Percentiles rank a stretch among this genome's conserved stretches.
phyloP scores from a whole-genome alignment of 257 asterid species.

The Cynanchum wilfordii region DNA sequence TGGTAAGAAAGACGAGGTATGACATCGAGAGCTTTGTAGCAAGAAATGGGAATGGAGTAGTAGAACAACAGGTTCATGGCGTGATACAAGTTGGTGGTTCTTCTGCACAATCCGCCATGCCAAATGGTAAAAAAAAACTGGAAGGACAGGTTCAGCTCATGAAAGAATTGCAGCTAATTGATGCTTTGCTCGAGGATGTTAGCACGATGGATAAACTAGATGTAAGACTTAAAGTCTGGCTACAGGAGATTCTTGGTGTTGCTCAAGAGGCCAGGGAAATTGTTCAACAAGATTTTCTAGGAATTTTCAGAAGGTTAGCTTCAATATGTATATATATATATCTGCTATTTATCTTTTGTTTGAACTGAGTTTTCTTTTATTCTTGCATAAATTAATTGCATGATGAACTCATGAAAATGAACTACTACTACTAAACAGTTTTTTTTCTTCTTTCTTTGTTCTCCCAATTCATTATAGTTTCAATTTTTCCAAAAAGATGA shows the following conservation, averaged over 20 bases:
- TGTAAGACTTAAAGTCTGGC: constrained; percentile 5
- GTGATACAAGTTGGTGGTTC: not conserved
- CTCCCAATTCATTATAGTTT: not conserved
- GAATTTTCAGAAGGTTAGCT: not conserved
- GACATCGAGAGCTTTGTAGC: not conserved
- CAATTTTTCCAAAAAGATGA: not conserved
- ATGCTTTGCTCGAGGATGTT: not conserved
- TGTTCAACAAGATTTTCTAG: not conserved
- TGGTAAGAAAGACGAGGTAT: constrained; percentile 1
- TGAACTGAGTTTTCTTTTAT: not conserved
- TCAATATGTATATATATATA: not conserved
- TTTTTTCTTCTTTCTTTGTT: not conserved
- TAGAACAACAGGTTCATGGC: not conserved
- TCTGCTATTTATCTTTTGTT: too few species aligned
- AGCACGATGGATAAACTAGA: not conserved
- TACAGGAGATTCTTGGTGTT: constrained; percentile 6
- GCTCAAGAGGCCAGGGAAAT: not conserved
- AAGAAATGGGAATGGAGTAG: not conserved
- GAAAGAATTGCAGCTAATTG: constrained; percentile 4
- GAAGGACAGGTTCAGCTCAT: not conserved
- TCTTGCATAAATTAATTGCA: too few species aligned
- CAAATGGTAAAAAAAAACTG: not conserved
- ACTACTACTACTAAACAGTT: too few species aligned
- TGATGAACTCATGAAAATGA: too few species aligned
- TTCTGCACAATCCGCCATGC: not conserved